These are phyloP conservation scores for Prunus campanulata DNA, from an alignment of 306 rosid species.

Conservation along the genomic window DNA sequence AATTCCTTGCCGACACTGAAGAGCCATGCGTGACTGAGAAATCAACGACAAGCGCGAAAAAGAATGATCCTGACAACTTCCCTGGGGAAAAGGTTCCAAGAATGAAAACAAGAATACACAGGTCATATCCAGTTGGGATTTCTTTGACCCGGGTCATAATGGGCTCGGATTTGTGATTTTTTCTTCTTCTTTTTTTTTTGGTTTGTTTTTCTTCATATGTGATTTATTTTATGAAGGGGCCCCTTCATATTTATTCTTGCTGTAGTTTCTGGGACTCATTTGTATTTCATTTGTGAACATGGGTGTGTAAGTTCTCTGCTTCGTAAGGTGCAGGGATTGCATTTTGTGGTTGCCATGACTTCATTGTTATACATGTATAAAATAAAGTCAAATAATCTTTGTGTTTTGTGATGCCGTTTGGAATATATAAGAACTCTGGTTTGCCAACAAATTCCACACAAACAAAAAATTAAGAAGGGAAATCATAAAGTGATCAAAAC, in stretches of 20 bases:
- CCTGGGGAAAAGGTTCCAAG: slow-evolving; percentile 18
- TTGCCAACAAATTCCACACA: no score
- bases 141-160: slow-evolving; percentile 25
- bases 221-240: not conserved
- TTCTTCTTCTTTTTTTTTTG: not conserved
- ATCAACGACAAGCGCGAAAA: not conserved
- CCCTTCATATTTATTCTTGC: slow-evolving; percentile 6
- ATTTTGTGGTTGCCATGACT: not conserved
- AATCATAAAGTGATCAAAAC: no score
- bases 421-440: no score
- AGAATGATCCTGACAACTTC: slow-evolving; percentile 12
- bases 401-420: not conserved
- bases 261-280: not conserved
- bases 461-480: no score
- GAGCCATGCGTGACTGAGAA: slow-evolving; percentile 18
- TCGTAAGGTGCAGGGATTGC: not conserved
- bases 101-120: slow-evolving; percentile 39
- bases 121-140: slow-evolving; percentile 47
- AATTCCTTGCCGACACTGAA: slow-evolving; percentile 39
- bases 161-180: slow-evolving; percentile 20
- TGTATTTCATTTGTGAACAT: not conserved
- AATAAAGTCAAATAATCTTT: not conserved
- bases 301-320: not conserved
- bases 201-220: not conserved
- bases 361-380: slow-evolving; percentile 5